Conservation (phyloP, 345 rosid species). For the Noccaea bulbosa region DNA sequence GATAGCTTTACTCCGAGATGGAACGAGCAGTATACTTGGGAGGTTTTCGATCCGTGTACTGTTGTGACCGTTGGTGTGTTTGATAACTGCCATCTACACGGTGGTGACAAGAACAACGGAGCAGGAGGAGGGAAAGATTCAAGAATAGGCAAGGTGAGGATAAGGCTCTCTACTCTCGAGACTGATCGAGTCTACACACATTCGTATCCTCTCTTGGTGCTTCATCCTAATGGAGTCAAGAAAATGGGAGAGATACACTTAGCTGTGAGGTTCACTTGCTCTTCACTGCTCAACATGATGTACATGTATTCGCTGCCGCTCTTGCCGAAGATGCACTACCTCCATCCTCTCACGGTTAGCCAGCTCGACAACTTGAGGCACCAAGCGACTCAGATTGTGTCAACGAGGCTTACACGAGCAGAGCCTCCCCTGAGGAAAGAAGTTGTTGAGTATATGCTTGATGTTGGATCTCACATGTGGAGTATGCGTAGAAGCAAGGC, state of each 20-base stretch:
- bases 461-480: slow-evolving; percentile 98
- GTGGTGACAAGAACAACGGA: slow-evolving; percentile 42
- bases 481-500: slow-evolving; percentile 99
- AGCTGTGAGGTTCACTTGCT: slow-evolving; percentile 80
- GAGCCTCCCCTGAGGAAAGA: slow-evolving; percentile 91
- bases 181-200: slow-evolving; percentile 89
- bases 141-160: slow-evolving; percentile 84
- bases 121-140: slow-evolving; percentile 60
- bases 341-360: slow-evolving; percentile 81
- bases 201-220: slow-evolving; percentile 79
- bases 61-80: slow-evolving; percentile 91
- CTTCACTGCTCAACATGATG: slow-evolving; percentile 75
- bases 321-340: slow-evolving; percentile 91
- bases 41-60: slow-evolving; percentile 85
- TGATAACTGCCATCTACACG: slow-evolving; percentile 66
- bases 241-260: slow-evolving; percentile 90
- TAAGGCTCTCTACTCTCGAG: slow-evolving; percentile 88
- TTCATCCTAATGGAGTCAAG: slow-evolving; percentile 78
- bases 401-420: slow-evolving; percentile 75
- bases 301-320: slow-evolving; percentile 79
- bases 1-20: slow-evolving; percentile 81
- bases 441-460: slow-evolving; percentile 94
- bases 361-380: slow-evolving; percentile 87
- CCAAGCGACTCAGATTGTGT: slow-evolving; percentile 88
- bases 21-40: slow-evolving; percentile 98